These are phyloP conservation scores for Eutrema japonicum DNA, from an alignment of 345 rosid genomes.

Conservation along the genomic window DNA sequence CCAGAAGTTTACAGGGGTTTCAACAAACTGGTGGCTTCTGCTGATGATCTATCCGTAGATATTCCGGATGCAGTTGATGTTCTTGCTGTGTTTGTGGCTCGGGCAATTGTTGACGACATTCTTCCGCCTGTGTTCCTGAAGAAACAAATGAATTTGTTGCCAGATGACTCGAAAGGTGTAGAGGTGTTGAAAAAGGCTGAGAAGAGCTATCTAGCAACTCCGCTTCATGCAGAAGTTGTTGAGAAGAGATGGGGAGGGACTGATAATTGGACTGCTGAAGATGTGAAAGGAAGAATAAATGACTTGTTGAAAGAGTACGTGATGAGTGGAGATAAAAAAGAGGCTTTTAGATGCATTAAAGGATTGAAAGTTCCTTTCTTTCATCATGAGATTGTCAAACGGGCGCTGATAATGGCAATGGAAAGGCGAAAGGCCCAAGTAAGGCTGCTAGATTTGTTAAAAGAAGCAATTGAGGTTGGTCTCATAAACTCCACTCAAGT, in stretches of 20 bases:
- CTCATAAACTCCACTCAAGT: slow-evolving; percentile 79
- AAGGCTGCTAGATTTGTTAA: slow-evolving; percentile 60
- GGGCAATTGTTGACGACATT: slow-evolving; percentile 88
- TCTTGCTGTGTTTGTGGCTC: slow-evolving; percentile 74
- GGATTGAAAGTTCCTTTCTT: slow-evolving; percentile 84
- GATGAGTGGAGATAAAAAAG: slow-evolving; percentile 72
- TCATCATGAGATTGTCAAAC: slow-evolving; percentile 84
- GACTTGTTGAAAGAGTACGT: slow-evolving; percentile 67
- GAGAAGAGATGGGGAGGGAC: slow-evolving; percentile 83
- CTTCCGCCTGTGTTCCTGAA: slow-evolving; percentile 80
- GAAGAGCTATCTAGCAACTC: slow-evolving; percentile 76
- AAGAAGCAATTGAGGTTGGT: slow-evolving; percentile 68
- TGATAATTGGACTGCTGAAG: slow-evolving; percentile 80
- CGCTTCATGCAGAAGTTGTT: slow-evolving; percentile 74
- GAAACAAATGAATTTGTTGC: slow-evolving; percentile 54
- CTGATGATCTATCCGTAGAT: slow-evolving; percentile 83
- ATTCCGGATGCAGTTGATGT: slow-evolving; percentile 80
- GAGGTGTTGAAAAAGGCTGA: slow-evolving; percentile 70
- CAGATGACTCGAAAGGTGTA: slow-evolving; percentile 61
- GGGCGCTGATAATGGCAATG: slow-evolving; percentile 77
- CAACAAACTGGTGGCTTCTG: slow-evolving; percentile 64
- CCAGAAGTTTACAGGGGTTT: slow-evolving; percentile 75
- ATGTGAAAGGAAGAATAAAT: slow-evolving; percentile 70
- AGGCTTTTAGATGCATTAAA: slow-evolving; percentile 79
- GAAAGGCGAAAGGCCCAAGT: slow-evolving; percentile 66